These are phyloP conservation scores for Neonectria faginata DNA, from an alignment of 2,329 filamentous ascomycete species.

Conservation along the genomic window DNA sequence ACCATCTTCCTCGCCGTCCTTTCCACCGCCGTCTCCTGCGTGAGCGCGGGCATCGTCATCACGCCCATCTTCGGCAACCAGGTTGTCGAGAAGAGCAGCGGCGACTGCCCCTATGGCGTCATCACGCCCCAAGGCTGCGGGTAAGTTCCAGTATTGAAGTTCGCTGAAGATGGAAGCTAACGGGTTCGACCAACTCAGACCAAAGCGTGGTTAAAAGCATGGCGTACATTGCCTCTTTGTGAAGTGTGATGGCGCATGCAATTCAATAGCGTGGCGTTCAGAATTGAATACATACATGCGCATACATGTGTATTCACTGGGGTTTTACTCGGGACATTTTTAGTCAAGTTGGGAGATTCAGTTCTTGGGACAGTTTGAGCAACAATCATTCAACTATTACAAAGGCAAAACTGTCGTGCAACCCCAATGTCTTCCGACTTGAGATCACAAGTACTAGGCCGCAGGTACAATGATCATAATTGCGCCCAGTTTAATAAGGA, in stretches of 20 bases:
- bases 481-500: neutral
- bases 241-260: neutral
- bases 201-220: conserved; percentile 33
- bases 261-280: conserved; percentile 20
- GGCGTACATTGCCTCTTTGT: neutral
- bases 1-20: conserved; percentile 51
- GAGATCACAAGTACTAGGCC: neutral
- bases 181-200: conserved; percentile 18
- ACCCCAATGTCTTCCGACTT: neutral
- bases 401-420: neutral
- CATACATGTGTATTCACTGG: neutral
- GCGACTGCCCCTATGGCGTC: conserved; percentile 68
- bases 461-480: neutral
- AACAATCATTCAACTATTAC: neutral
- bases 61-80: conserved; percentile 65
- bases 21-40: conserved; percentile 59
- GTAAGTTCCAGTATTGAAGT: conserved; percentile 52
- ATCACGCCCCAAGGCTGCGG: conserved; percentile 68
- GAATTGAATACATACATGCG: neutral
- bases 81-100: conserved; percentile 59
- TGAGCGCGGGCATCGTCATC: conserved; percentile 66
- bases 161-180: conserved; percentile 4
- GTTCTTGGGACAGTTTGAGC: conserved; percentile 1
- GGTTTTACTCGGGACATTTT: neutral
- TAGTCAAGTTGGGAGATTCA: conserved; percentile 2